phyloP scores from a whole-genome alignment of 2,329 filamentous ascomycete genomes.

The Penicillium sumatraense region DNA sequence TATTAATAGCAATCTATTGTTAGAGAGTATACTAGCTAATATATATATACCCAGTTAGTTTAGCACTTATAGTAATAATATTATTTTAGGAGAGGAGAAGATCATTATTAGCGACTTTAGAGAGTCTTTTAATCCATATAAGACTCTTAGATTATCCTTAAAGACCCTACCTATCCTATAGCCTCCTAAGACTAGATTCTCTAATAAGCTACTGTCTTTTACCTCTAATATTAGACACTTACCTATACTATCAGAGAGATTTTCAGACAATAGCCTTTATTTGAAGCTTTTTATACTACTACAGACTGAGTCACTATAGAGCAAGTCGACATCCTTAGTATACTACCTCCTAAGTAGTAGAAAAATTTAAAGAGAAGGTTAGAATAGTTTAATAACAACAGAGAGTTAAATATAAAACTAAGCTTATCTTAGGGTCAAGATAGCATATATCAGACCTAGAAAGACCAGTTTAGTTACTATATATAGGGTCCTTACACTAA shows the following conservation, averaged over 20 bases:
- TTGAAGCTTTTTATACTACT: conserved; percentile 27
- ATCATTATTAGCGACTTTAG: conserved; percentile 34
- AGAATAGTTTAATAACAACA: conserved; percentile 28
- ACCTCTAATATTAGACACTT: conserved; percentile 46
- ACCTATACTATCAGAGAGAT: conserved; percentile 44
- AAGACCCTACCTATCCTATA: conserved; percentile 33
- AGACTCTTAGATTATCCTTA: conserved; percentile 11
- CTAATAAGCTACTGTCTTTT: conserved; percentile 38
- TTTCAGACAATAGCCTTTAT: conserved; percentile 34
- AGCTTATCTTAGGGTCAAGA: not conserved
- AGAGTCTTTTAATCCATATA: conserved; percentile 30
- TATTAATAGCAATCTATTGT: conserved; percentile 25
- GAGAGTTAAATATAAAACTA: conserved; percentile 3
- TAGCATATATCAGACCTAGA: not conserved
- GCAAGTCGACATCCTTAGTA: conserved; percentile 33
- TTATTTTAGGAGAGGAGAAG: conserved; percentile 21
- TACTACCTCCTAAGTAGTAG: conserved; percentile 33
- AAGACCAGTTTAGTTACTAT: not conserved
- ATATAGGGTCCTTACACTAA: conserved; percentile 23
- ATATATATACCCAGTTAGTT: conserved; percentile 19
- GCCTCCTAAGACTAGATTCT: conserved; percentile 43
- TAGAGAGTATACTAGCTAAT: conserved; percentile 21
- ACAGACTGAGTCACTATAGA: conserved; percentile 31
- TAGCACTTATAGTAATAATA: conserved; percentile 22
- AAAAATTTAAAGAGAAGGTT: conserved; percentile 24